Base-by-base conservation (phyloP, 1,284 basidiomycete genomes). In the Lentinula novae-zelandiae region DNA sequence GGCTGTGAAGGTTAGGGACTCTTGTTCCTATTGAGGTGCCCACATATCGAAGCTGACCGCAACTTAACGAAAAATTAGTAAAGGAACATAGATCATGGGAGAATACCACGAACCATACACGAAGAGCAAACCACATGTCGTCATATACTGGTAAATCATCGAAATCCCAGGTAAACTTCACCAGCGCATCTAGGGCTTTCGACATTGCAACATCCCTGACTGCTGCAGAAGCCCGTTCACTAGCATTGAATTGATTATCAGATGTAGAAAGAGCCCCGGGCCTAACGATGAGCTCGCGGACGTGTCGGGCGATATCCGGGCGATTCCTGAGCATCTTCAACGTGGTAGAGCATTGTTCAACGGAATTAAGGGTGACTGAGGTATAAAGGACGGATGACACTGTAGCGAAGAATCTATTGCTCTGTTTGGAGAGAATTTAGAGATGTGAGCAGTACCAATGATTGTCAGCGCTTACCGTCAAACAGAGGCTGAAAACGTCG, bases 71-170 rank as follows among this genome's bases (percentile, higher is more conserved):
- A 56, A 20, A 31, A 34, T 39, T 7, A 13, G 31, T 17, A 20
- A 44, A 17, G 15, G 34, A 22, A 49, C 31, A 48, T 10, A 27
- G 22, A 60, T 55, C 27, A 22, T 15, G 38, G 49, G 13, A 57
- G 10, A 61, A 20, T 49, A 13, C 5, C 36, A 22, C 82, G 67
- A 69, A 90, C 89, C 81, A 82, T 60, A 80, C 71, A 40, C 86
- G 81, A 64, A 90, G 74, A 59, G 83, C 82, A 63, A 86, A 81
- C 88, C 88, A 90, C 84, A 90, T 86, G 63, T 86, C 83, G 64
- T 90, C 89, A 62, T 82, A 75, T 40, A 78, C 81, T 2, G 87
- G 81, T 38, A 83, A 72, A 66, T 88, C 87, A 58, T 87, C 84
- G 3, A 80, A 85, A 62, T 85, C 84, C 88, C 88, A 90, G 36